A percentile compares a stretch with the other conserved stretches of the same genome.
Conservation (phyloP, 2,329 filamentous ascomycete species). For the Pseudogymnoascus sp. region DNA sequence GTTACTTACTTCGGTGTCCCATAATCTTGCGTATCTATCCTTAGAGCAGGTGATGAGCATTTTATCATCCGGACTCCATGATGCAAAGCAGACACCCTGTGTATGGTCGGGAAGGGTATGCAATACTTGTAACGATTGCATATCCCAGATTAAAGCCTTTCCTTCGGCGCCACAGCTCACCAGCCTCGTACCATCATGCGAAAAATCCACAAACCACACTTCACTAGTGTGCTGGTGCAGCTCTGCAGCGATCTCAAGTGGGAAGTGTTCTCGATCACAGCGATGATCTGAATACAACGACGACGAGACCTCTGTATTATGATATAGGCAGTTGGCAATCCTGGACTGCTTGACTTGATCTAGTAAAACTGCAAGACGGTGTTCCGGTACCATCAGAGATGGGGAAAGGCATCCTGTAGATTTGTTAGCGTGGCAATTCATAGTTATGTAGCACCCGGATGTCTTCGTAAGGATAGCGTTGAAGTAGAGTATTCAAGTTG, state of each 20-base stretch:
- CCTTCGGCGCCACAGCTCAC: constrained; percentile 74
- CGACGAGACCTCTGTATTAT: constrained; percentile 69
- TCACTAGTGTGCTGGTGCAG: constrained; percentile 69
- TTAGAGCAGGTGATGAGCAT: constrained; percentile 77
- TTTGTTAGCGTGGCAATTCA: constrained; percentile 16
- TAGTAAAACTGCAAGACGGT: constrained; percentile 72
- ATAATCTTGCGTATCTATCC: constrained; percentile 66
- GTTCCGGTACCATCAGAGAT: constrained; percentile 92
- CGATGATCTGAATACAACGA: constrained; percentile 84
- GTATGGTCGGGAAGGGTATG: constrained; percentile 57
- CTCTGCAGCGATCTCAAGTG: constrained; percentile 60
- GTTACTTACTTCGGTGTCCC: constrained; percentile 56
- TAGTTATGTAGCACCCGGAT: not conserved
- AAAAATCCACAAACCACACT: constrained; percentile 88
- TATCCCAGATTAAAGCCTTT: constrained; percentile 74
- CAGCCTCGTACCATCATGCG: constrained; percentile 72
- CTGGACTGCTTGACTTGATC: constrained; percentile 78
- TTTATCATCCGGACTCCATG: constrained; percentile 87
- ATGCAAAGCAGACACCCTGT: constrained; percentile 65
- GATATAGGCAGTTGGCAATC: constrained; percentile 76
- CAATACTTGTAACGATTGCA: constrained; percentile 56
- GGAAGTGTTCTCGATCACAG: constrained; percentile 75
- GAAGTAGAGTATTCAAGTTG: not conserved
- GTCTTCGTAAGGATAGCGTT: not conserved
- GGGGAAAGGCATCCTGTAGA: constrained; percentile 75